Percentiles rank a stretch among this genome's conserved stretches.
These are phyloP conservation scores for Pharnaceum exiguum DNA, from an alignment of 148 eudicot species.

Conservation along the genomic window DNA sequence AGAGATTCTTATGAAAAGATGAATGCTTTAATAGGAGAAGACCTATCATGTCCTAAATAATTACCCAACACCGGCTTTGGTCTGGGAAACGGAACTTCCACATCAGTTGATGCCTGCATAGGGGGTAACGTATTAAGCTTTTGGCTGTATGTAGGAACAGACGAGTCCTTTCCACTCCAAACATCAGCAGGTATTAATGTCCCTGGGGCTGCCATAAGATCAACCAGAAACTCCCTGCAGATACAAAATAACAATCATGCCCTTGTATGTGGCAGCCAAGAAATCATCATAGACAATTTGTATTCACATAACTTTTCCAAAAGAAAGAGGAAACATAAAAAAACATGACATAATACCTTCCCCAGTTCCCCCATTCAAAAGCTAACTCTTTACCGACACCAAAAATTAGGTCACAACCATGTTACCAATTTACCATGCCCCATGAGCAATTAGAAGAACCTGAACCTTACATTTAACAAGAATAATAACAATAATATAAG, in stretches of 20 bases:
- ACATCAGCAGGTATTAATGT: conserved; percentile 82
- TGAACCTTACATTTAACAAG: no score
- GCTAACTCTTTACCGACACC: no score
- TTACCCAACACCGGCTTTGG: conserved; percentile 23
- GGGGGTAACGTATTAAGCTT: conserved; percentile 42
- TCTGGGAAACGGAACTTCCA: conserved; percentile 29
- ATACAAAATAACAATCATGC: conserved; percentile 10
- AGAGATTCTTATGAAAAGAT: conserved; percentile 15
- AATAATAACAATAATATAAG: no score
- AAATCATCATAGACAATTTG: background rate
- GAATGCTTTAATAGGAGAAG: conserved; percentile 24
- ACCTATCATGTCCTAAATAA: conserved; percentile 24
- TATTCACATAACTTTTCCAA: background rate
- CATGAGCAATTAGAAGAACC: no score
- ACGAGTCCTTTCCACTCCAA: conserved; percentile 47
- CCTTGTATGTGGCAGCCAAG: background rate
- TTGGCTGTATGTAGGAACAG: conserved; percentile 40
- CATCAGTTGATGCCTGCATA: conserved; percentile 33
- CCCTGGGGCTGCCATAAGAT: conserved; percentile 99
- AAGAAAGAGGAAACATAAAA: background rate
- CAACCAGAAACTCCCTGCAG: conserved; percentile 91
- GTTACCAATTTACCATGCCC: no score
- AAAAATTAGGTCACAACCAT: no score
- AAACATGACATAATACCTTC: no score
- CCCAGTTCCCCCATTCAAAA: no score